phyloP scores from a whole-genome alignment of 768 basidiomycete genomes.

The Thelephora aurantiotincta region DNA sequence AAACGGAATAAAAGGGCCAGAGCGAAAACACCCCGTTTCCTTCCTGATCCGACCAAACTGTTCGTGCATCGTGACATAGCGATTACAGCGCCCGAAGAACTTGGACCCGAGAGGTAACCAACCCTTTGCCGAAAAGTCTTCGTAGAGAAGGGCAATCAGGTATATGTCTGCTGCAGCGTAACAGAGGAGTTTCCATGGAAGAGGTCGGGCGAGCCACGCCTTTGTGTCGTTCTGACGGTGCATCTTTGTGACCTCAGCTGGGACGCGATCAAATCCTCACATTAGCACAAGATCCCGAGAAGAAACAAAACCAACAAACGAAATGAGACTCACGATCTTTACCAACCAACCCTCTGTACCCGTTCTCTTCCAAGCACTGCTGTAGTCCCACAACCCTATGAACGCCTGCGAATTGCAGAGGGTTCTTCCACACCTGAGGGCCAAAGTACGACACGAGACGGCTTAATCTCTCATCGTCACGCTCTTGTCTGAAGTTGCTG shows the following conservation, averaged over 20 bases:
- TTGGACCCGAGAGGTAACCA: neutral
- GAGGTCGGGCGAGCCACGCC: slow-evolving; percentile 21
- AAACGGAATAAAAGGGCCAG: neutral
- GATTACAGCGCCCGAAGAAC: neutral
- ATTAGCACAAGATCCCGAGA: too few relatives aligned
- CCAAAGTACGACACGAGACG: neutral
- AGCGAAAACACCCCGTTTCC: neutral
- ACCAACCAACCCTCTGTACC: slow-evolving; percentile 8
- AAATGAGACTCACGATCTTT: slow-evolving; percentile 17
- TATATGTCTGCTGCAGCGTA: slow-evolving; percentile 26
- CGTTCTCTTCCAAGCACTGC: slow-evolving; percentile 11
- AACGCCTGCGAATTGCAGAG: slow-evolving; percentile 14
- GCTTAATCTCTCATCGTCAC: neutral
- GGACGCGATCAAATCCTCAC: neutral
- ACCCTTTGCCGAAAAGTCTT: neutral
- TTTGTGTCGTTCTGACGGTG: slow-evolving; percentile 15
- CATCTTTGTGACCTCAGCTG: slow-evolving; percentile 20
- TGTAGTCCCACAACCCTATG: slow-evolving; percentile 21
- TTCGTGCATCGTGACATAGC: neutral
- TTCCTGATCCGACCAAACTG: neutral
- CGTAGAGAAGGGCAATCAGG: slow-evolving; percentile 19
- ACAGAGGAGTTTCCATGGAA: slow-evolving; percentile 16
- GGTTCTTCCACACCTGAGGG: slow-evolving; percentile 15
- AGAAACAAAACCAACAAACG: too few relatives aligned
- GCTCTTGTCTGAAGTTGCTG: slow-evolving; percentile 8